phyloP scores from a whole-genome alignment of 2,329 filamentous ascomycete genomes.

The Fusarium xyrophilum region DNA sequence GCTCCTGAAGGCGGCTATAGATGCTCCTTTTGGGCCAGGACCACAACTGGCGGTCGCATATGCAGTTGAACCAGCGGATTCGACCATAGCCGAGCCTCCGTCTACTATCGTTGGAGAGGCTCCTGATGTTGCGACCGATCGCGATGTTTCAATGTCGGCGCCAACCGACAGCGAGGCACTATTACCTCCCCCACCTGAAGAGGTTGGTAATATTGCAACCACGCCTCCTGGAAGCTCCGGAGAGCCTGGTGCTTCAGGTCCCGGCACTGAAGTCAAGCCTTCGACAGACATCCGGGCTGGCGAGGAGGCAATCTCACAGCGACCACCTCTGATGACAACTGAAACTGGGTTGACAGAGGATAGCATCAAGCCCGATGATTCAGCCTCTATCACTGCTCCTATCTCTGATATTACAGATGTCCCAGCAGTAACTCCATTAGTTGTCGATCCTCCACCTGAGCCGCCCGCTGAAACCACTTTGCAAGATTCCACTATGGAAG shows the following conservation, averaged over 20 bases:
- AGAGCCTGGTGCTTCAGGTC: slow-evolving; percentile 32
- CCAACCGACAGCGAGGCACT: slow-evolving; percentile 35
- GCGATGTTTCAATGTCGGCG: slow-evolving; percentile 38
- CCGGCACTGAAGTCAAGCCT: slow-evolving; percentile 40
- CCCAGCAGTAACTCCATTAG: slow-evolving; percentile 38
- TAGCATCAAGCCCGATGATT: slow-evolving; percentile 49
- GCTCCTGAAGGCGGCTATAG: slow-evolving; percentile 13
- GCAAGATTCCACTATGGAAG: not conserved
- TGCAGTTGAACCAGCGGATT: slow-evolving; percentile 17
- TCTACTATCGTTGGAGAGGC: slow-evolving; percentile 45
- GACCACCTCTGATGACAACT: slow-evolving; percentile 37
- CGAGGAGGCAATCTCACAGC: slow-evolving; percentile 26
- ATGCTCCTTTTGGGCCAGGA: slow-evolving; percentile 17
- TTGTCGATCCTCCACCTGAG: slow-evolving; percentile 20
- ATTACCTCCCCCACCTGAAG: slow-evolving; percentile 49
- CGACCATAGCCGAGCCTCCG: slow-evolving; percentile 43
- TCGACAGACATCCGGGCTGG: slow-evolving; percentile 38
- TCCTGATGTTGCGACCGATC: slow-evolving; percentile 38
- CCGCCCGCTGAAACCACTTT: slow-evolving; percentile 27
- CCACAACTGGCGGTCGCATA: slow-evolving; percentile 1
- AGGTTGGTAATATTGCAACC: slow-evolving; percentile 51
- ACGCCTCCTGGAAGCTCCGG: slow-evolving; percentile 43
- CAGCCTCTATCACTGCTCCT: slow-evolving; percentile 45
- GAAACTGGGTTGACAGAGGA: slow-evolving; percentile 50
- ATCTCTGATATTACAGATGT: slow-evolving; percentile 42